Evolutionary conservation across 805 yeast species (phyloP).

Genomic region (Barnettozyma pratensis): DNA sequence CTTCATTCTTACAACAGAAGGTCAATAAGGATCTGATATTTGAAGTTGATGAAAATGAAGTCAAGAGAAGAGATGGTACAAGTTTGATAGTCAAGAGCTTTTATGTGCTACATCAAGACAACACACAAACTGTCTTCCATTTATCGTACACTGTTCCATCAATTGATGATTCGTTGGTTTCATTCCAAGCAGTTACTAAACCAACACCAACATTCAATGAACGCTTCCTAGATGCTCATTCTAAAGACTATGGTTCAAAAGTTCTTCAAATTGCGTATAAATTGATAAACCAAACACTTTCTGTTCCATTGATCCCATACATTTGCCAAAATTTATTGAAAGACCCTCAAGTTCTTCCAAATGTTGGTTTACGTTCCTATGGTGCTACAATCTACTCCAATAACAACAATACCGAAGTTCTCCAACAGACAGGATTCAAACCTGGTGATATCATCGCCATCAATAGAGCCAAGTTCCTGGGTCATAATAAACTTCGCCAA

Average conservation of each 20-base stretch:
- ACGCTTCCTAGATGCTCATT: constrained; percentile 43
- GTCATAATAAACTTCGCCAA: constrained; percentile 51
- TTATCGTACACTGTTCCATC: constrained; percentile 41
- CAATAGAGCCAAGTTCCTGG: constrained; percentile 67
- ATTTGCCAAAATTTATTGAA: constrained; percentile 35
- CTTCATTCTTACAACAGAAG: constrained; percentile 40
- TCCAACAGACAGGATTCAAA: constrained; percentile 54
- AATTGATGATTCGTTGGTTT: constrained; percentile 20
- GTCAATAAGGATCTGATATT: constrained; percentile 46
- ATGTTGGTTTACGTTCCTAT: constrained; percentile 62
- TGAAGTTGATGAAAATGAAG: constrained; percentile 58
- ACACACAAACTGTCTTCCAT: constrained; percentile 59
- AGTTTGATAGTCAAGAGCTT: constrained; percentile 49
- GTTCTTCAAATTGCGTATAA: constrained; percentile 41
- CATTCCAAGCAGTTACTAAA: constrained; percentile 27
- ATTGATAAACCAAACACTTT: constrained; percentile 25
- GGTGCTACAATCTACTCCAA: constrained; percentile 71
- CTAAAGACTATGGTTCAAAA: constrained; percentile 45
- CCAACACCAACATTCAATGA: constrained; percentile 43
- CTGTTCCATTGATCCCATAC: constrained; percentile 29
- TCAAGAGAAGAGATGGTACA: constrained; percentile 55
- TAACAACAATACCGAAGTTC: constrained; percentile 40
- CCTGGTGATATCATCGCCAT: constrained; percentile 85
- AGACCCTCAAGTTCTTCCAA: constrained; percentile 33
- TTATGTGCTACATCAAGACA: constrained; percentile 68